Conservation (phyloP, 2,329 filamentous ascomycete species). For the Penicillium griseofulvum region DNA sequence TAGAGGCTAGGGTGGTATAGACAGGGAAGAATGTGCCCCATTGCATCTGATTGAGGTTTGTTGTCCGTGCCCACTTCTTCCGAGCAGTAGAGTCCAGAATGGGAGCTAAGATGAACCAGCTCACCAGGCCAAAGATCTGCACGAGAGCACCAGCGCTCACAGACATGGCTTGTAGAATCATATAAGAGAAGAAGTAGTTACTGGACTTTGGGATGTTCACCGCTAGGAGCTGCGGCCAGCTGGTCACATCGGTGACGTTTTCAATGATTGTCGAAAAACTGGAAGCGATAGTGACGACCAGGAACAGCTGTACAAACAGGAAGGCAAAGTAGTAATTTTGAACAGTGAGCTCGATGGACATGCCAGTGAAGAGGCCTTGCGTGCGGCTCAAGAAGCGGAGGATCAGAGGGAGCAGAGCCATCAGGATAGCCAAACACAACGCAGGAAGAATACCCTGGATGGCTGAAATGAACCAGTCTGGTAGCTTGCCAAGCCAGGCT, state of each 20-base stretch:
- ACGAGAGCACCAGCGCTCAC: constrained; percentile 86
- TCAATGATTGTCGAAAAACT: constrained; percentile 67
- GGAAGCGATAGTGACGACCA: constrained; percentile 83
- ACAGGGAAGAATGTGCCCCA: constrained; percentile 96
- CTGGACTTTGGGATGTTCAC: constrained; percentile 77
- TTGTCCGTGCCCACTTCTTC: constrained; percentile 83
- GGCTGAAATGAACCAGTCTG: constrained; percentile 60
- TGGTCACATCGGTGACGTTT: constrained; percentile 65
- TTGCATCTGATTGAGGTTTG: constrained; percentile 69
- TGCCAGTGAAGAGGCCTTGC: constrained; percentile 79
- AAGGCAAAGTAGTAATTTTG: constrained; percentile 93
- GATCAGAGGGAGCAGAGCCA: constrained; percentile 77
- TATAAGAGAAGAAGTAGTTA: constrained; percentile 98
- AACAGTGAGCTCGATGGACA: constrained; percentile 74
- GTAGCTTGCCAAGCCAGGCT: constrained; percentile 62
- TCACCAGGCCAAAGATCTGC: constrained; percentile 73
- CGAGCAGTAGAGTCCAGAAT: constrained; percentile 78
- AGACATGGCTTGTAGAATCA: constrained; percentile 89
- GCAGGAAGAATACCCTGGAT: constrained; percentile 87
- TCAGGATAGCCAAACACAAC: constrained; percentile 69
- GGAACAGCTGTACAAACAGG: constrained; percentile 89
- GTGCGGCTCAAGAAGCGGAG: constrained; percentile 69
- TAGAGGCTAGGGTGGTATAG: constrained; percentile 95
- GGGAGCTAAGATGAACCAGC: constrained; percentile 78
- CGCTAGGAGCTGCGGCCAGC: constrained; percentile 70